Base-by-base conservation (phyloP, 2,329 filamentous ascomycete species). In the Fusarium armeniacum region DNA sequence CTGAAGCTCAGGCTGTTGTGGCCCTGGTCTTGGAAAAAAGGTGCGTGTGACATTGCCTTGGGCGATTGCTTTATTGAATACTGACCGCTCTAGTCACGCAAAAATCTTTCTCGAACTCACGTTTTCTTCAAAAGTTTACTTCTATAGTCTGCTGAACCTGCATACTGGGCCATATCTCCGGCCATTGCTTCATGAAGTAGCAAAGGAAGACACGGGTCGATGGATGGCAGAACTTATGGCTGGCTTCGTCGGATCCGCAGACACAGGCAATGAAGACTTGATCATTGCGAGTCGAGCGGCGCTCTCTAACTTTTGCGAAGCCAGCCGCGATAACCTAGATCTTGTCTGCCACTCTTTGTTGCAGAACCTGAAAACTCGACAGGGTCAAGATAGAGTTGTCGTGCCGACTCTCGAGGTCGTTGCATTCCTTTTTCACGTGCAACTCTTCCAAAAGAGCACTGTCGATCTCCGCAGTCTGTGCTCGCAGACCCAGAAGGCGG, bases 351-450 rank as follows among this genome's bases (percentile, higher is more conserved):
- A 78, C 11, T 83, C 86, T 5, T 79, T 93, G 16, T 69, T 86
- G 0, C 77, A 81, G 18, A 87, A 91, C 56, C 78, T 92, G 20
- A 83, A 81, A 62, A 76, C 77, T 3, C 84, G 84, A 56, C 82
- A 87, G 41, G 83, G 82, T 13, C 83, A 90, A 62, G 93, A 97
- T 73, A 87, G 93, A 30, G 85, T 94, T 44, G 78, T 92, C 0
- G 86, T 96, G 24, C 91, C 94, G 0, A 86, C 91, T 1, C 83
- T 99, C 5, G 93, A 97, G 73, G 86, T 94, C 5, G 76, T 92
- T 2, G 90, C 90, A 0, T 97, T 96, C 73, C 80, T 98, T 33
- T 86, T 97, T 77, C 89, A 94, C 81, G 85, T 82, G 46, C 85
- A 80, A 13, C 77, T 85, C 52, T 83, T 86, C 70, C 82, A 80